Base-by-base conservation (phyloP, 1,284 basidiomycete species). In the Phlebopus sp. region DNA sequence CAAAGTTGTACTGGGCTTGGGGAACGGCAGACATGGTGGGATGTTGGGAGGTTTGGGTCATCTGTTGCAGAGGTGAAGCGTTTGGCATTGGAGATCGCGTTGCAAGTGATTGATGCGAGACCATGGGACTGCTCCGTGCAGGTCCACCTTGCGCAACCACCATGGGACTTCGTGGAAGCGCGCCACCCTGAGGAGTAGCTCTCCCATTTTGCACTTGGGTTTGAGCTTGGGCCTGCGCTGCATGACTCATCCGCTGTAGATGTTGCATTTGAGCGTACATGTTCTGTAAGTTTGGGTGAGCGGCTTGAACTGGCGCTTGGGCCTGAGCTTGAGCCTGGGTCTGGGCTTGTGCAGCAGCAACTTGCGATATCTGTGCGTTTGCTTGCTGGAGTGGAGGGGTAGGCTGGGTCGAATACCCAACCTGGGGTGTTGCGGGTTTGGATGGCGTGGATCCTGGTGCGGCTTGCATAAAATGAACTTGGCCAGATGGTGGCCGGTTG, bases 381-480 rank as follows among this genome's bases (percentile, higher is more conserved):
- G 49, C 25, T 47, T 52, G 61, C 11, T 56, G 63, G 13, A 56
- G 48, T 32, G 46, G 53, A 18, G 47, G 45, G 14, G 56, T 46
- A 1, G 35, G 34, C 44, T 60, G 59, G 1, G 46, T 17, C 11
- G 54, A 21, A 50, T 66, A 56, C 27, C 45, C 49, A 2, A 60
- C 54, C 32, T 65, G 54, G 0, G 67, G 63, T 18, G 67, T 67
- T 3, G 63, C 40, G 32, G 61, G 59, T 47, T 69, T 66, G 25
- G 66, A 55, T 17, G 52, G 66, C 18, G 47, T 27, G 11, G 46
- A 13, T 39, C 50, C 30, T 14, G 64, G 51, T 8, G 55, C 49
- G 9, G 53, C 56, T 41, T 60, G 60, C n/a, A 68, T 52, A 38
- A 68, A 66, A 40, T 70, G 66, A 17, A 62, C 50, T 21, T 46